phyloP scores from a whole-genome alignment of 345 rosid species.

The Combretum micranthum region DNA sequence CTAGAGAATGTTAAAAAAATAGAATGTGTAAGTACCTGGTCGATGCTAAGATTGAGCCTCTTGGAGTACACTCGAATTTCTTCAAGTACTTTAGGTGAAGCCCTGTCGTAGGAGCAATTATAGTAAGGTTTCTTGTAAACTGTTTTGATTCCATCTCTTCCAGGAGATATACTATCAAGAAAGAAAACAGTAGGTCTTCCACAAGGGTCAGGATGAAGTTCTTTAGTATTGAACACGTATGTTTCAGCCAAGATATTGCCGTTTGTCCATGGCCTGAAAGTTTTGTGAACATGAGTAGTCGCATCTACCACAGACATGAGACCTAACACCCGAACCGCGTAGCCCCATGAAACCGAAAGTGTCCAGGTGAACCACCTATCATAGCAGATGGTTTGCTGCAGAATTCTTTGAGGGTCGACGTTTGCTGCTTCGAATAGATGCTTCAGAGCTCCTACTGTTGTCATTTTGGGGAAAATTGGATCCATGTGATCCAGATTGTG shows the following conservation, averaged over 20 bases:
- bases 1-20: neutral
- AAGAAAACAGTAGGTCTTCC: slow-evolving; percentile 60
- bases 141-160: slow-evolving; percentile 23
- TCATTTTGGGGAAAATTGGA: slow-evolving; percentile 74
- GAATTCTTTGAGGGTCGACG: slow-evolving; percentile 54
- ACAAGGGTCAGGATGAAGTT: slow-evolving; percentile 51
- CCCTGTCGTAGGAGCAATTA: slow-evolving; percentile 35
- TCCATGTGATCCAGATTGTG: slow-evolving; percentile 57
- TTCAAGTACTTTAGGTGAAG: slow-evolving; percentile 51
- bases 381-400: slow-evolving; percentile 80
- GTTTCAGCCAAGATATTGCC: slow-evolving; percentile 21
- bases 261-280: slow-evolving; percentile 62
- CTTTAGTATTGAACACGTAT: slow-evolving; percentile 55
- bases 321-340: slow-evolving; percentile 55
- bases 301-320: slow-evolving; percentile 38
- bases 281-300: slow-evolving; percentile 35
- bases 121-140: slow-evolving; percentile 40
- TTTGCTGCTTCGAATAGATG: slow-evolving; percentile 50
- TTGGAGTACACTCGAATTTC: slow-evolving; percentile 58
- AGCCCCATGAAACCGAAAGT: slow-evolving; percentile 80
- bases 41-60: slow-evolving; percentile 41
- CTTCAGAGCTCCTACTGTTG: slow-evolving; percentile 29
- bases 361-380: slow-evolving; percentile 77
- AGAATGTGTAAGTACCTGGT: slow-evolving; percentile 37
- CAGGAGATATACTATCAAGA: slow-evolving; percentile 30